A percentile compares a stretch with the other conserved stretches of the same genome.
These are phyloP conservation scores for Catharanthus roseus DNA, from an alignment of 257 asterid genomes.

Conservation along the genomic window DNA sequence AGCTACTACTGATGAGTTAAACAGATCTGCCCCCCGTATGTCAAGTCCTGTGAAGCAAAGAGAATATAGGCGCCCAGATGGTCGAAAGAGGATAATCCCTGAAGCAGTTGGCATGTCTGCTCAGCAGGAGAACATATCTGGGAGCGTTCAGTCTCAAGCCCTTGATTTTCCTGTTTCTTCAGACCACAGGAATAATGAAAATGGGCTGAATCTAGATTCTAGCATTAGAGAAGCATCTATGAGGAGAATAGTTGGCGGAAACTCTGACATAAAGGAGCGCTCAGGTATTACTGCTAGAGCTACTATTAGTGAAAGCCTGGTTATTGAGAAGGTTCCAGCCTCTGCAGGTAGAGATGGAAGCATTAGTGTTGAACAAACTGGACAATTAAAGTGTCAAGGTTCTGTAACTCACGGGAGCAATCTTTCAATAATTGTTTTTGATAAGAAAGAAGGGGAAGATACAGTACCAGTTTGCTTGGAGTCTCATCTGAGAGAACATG, in stretches of 20 bases:
- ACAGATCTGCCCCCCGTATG: constrained; percentile 46
- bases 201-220: constrained; percentile 35
- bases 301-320: constrained; percentile 68
- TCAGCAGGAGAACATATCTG: constrained; percentile 45
- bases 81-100: constrained; percentile 97
- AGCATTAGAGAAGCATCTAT: constrained; percentile 41
- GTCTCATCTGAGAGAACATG: constrained; percentile 82
- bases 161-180: constrained; percentile 45
- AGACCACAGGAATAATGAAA: constrained; percentile 38
- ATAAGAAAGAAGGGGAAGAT: constrained; percentile 67
- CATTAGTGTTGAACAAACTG: constrained; percentile 54
- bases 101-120: constrained; percentile 87
- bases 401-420: constrained; percentile 31
- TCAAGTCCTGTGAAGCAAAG: constrained; percentile 91
- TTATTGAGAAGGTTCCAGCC: constrained; percentile 73
- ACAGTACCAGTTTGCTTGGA: constrained; percentile 66
- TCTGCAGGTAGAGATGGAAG: constrained; percentile 52
- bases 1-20: constrained; percentile 38
- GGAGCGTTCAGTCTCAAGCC: constrained; percentile 39
- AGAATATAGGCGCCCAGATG: constrained; percentile 92
- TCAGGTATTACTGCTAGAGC: constrained; percentile 73
- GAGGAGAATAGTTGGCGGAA: constrained; percentile 43
- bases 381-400: constrained; percentile 28
- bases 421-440: constrained; percentile 65
- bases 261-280: constrained; percentile 49